Percentiles rank a stretch among this genome's conserved stretches.
Conservation (phyloP, 2,329 filamentous ascomycete species). For the Xylariaceae sp. region DNA sequence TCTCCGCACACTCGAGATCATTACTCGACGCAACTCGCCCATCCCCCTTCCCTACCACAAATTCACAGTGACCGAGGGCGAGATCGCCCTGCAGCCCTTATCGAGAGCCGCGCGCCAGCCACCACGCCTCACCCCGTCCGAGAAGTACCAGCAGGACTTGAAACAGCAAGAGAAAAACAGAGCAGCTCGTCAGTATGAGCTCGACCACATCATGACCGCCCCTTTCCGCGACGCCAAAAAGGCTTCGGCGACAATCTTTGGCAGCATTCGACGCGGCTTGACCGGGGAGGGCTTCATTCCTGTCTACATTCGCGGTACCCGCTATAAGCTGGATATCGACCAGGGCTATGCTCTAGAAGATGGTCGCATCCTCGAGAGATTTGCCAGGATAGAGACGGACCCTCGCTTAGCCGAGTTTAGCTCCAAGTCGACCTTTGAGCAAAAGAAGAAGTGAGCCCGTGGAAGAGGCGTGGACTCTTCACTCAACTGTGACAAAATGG, state of each 20-base stretch:
- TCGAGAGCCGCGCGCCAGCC: conserved; percentile 31
- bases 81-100: conserved; percentile 36
- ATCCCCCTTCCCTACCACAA: conserved; percentile 45
- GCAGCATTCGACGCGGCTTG: conserved; percentile 47
- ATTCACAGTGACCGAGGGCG: conserved; percentile 35
- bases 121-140: conserved; percentile 16
- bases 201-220: conserved; percentile 52
- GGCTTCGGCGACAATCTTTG: conserved; percentile 40
- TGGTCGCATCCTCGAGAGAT: conserved; percentile 54
- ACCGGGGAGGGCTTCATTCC: conserved; percentile 54
- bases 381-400: conserved; percentile 39
- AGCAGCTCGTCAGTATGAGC: conserved; percentile 47
- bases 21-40: conserved; percentile 41
- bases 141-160: conserved; percentile 29
- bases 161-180: conserved; percentile 36
- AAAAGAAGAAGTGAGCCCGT: neutral
- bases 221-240: conserved; percentile 51
- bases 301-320: conserved; percentile 43
- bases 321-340: conserved; percentile 56
- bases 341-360: conserved; percentile 57
- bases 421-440: conserved; percentile 2
- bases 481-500: too few species aligned
- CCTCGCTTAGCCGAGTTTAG: conserved; percentile 9
- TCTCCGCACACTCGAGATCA: conserved; percentile 43
- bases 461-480: too few species aligned